Base-by-base conservation (phyloP, 805 yeast species). In the Isabelozyma heimii region DNA sequence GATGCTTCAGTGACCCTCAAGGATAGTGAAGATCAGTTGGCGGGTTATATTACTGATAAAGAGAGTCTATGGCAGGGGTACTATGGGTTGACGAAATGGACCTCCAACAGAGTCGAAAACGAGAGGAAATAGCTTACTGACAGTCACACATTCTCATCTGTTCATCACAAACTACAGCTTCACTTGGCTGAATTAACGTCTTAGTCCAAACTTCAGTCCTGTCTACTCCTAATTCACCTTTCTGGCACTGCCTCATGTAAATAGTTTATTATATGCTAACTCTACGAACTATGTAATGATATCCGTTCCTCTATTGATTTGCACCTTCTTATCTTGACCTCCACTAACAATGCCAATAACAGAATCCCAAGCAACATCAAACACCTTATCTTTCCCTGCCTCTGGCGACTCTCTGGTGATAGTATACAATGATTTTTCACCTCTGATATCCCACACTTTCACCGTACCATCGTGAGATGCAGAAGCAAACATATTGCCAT, bases 391-490 rank as follows among this genome's bases (percentile, higher is more conserved):
- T 46, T 79, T 75, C 14, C 70, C 72, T 53, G 72, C 74, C 28
- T 58, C 54, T 30, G 69, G 72, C 9, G 70, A 72, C 60, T 89
- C 87, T 66, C 98, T 82, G 13, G 87, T 80, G 44, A 94, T 82
- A 6, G 95, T 88, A 66, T 87, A 90, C 72, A 94, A 73, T 10
- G 94, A 79, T 59, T 84, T 81, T 54, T 84, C 87, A 4, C 97
- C 87, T 62, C 99, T 83, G 8, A 92, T 80, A 67, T 92, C 99
- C 99, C 99, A 94, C 16, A 94, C 87, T 61, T 91, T 85, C 41
- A 87, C 92, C 0, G 96, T 89, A 24, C 98, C 97, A 67, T 94
- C 99, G 65, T 91, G 97, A n/a, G 97, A 89, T 10, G 87, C 96
- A 4, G 97, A 89, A 16, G 89, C 82, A 58, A 94, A 79, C 84